phyloP scores from a whole-genome alignment of 345 rosid genomes.

The Psidium friedrichsthalianum region DNA sequence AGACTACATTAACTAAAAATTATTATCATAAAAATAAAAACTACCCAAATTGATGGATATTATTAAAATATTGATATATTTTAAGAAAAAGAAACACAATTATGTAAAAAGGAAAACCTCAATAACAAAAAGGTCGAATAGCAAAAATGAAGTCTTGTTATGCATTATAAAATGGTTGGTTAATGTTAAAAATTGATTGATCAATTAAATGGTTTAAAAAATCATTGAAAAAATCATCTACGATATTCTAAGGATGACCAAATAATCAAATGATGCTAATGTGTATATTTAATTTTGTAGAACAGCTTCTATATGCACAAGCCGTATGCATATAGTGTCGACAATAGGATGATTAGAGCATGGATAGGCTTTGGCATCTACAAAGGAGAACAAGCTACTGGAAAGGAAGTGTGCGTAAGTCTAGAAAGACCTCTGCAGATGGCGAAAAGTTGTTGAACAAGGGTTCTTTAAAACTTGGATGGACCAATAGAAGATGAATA shows the following conservation, averaged over 20 bases:
- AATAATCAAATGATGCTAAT: background rate
- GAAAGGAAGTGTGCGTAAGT: background rate
- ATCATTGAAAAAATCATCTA: no score
- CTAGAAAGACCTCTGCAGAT: background rate
- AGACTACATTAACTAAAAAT: no score
- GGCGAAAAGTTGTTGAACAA: background rate
- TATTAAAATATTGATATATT: no score
- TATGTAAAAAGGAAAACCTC: background rate
- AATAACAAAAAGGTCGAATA: background rate
- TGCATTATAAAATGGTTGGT: background rate
- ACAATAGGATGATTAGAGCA: background rate
- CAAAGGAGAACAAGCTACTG: background rate
- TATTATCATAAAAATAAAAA: background rate
- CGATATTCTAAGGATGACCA: background rate
- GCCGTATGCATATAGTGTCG: background rate
- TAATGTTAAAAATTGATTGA: no score
- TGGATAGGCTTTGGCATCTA: background rate
- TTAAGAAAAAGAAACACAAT: background rate
- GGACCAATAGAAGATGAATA: background rate
- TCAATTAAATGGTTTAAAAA: no score
- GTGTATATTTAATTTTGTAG: background rate
- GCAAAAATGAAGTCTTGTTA: background rate
- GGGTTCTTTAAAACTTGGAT: background rate
- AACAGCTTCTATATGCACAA: background rate
- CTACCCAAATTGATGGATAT: background rate